These are phyloP conservation scores for Sugiyamaella smithiae DNA, from an alignment of 805 yeast species.

Conservation along the genomic window DNA sequence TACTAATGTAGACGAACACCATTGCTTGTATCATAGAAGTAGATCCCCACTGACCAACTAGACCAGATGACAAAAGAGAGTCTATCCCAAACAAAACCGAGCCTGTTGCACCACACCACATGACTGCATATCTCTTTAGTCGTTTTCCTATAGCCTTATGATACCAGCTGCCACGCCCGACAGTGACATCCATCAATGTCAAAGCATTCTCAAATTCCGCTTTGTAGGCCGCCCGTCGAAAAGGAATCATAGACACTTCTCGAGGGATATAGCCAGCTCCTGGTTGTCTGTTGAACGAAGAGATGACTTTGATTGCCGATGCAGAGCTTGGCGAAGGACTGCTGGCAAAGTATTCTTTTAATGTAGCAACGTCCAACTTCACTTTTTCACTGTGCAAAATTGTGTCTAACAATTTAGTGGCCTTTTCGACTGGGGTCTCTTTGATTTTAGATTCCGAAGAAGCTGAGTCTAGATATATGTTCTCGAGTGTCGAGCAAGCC, in stretches of 20 bases:
- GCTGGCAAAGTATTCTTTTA: constrained; percentile 25
- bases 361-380: constrained; percentile 17
- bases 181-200: constrained; percentile 56
- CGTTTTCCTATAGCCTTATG: constrained; percentile 36
- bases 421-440: constrained; percentile 24
- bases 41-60: constrained; percentile 38
- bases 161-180: constrained; percentile 52
- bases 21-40: constrained; percentile 42
- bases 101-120: constrained; percentile 32
- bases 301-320: constrained; percentile 23
- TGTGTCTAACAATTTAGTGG: constrained; percentile 21
- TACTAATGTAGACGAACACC: constrained; percentile 48
- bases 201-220: constrained; percentile 58
- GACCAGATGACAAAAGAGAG: constrained; percentile 41
- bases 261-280: constrained; percentile 17
- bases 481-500: constrained; percentile 29
- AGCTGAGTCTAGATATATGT: constrained; percentile 20
- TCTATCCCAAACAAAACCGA: constrained; percentile 48
- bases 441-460: constrained; percentile 24
- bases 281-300: constrained; percentile 20
- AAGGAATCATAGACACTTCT: constrained; percentile 54
- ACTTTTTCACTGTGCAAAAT: constrained; percentile 21
- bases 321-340: constrained; percentile 26
- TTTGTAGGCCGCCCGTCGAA: constrained; percentile 55
- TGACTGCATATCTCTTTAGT: constrained; percentile 36